Percentiles rank a stretch among this genome's conserved stretches.
These are phyloP conservation scores for Flagelloscypha sp. DNA, from an alignment of 768 basidiomycete species.

Conservation along the genomic window DNA sequence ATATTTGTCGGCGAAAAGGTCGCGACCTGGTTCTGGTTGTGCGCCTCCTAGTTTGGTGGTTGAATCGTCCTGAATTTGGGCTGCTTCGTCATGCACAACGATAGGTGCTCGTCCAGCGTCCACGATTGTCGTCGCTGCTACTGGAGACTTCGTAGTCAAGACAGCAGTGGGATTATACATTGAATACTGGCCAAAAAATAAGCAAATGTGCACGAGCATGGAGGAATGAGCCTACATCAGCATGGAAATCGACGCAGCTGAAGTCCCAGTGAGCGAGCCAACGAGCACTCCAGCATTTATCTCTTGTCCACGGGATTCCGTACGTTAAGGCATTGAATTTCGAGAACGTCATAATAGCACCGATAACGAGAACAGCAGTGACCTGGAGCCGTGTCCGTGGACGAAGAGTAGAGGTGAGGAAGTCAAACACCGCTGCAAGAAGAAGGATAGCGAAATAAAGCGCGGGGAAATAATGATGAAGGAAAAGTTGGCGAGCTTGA, in stretches of 20 bases:
- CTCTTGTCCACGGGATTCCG: slow-evolving; percentile 80
- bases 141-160: slow-evolving; percentile 28
- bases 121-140: slow-evolving; percentile 38
- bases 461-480: slow-evolving; percentile 97
- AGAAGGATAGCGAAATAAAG: slow-evolving; percentile 89
- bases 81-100: slow-evolving; percentile 39
- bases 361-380: slow-evolving; percentile 60
- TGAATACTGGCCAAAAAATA: slow-evolving; percentile 37
- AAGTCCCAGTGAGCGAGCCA: slow-evolving; percentile 98
- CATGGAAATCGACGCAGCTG: slow-evolving; percentile 68
- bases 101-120: slow-evolving; percentile 49
- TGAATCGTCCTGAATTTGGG: slow-evolving; percentile 7
- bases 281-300: slow-evolving; percentile 62
- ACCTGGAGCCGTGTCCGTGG: slow-evolving; percentile 76
- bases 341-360: slow-evolving; percentile 72
- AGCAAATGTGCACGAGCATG: slow-evolving; percentile 3
- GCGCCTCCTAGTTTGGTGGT: slow-evolving; percentile 9
- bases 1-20: slow-evolving; percentile 56
- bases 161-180: slow-evolving; percentile 38
- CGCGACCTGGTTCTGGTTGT: slow-evolving; percentile 42
- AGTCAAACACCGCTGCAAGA: slow-evolving; percentile 72
- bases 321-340: slow-evolving; percentile 80
- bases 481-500: slow-evolving; percentile 94
- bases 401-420: slow-evolving; percentile 68
- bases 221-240: slow-evolving; percentile 40